Base-by-base conservation (phyloP, 495 filamentous ascomycete genomes). In the Darksidea phi region DNA sequence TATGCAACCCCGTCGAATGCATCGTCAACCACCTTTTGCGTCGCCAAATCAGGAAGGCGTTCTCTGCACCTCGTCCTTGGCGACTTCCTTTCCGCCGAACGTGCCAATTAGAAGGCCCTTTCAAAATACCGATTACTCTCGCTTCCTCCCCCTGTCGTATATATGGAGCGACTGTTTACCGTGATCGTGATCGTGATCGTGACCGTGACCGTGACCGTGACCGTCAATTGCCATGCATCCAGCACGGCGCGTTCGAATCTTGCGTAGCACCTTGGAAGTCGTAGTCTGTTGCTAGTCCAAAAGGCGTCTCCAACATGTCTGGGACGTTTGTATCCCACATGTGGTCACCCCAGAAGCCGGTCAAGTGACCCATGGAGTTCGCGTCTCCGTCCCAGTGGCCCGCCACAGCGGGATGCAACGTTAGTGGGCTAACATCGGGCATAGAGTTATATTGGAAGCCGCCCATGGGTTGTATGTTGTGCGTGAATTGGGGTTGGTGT, bases 301-400 rank as follows among this genome's bases (percentile, higher is more conserved):
- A 68, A 20, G 66, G 66, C 37, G 66, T 59, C 18, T 68, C 66
- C 18, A 68, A 56, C 56, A 68, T 64, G 49, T 68, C 66, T 12
- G 66, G 66, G 17, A 68, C 37, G 34, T 61, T 64, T 1, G 66
- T 71, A 34, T 71, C 71, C 71, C 71, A 73, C 69, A 73, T 68
- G 69, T 72, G 71, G 46, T 73, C 69, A 50, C 70, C 67, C 71
- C 71, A 73, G 61, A 71, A 70, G 11, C 64, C 61, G 26, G 38
- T 57, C 54, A 73, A 56, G 48, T 60, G 20, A 38, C 45, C 48
- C 55, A 63, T 63, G 8, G 46, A 34, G 13, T 15, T 38, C 18
- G 66, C 52, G 51, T 59, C 62, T 15, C 15, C 36, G 34, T 21
- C 37, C 66, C 61, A 65, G 1, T 23, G 24, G 15, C 52, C 51